Conservation (phyloP, 257 asterid genomes). For the Striga asiatica region DNA sequence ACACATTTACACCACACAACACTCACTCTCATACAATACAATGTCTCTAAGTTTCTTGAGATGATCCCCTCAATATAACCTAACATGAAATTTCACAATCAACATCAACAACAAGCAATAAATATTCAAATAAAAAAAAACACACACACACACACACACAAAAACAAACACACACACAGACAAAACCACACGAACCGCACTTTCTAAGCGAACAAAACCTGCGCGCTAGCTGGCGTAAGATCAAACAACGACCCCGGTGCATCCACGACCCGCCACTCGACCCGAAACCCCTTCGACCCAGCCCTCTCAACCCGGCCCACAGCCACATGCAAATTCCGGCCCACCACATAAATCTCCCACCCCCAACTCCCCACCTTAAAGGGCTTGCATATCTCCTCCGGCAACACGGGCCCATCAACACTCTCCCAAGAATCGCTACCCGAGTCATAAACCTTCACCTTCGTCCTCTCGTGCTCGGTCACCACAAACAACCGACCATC, state of each 20-base stretch:
- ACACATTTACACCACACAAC: constrained; percentile 17
- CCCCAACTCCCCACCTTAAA: constrained; percentile 64
- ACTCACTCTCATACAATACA: constrained; percentile 15
- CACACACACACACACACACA: not conserved
- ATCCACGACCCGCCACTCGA: constrained; percentile 60
- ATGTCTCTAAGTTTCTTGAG: constrained; percentile 18
- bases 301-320: constrained; percentile 46
- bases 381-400: constrained; percentile 89
- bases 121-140: constrained; percentile 12
- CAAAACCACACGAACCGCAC: not conserved
- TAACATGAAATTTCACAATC: too few relatives aligned
- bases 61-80: too few relatives aligned
- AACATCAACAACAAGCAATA: too few relatives aligned
- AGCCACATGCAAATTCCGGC: constrained; percentile 82
- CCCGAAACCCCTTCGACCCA: constrained; percentile 29
- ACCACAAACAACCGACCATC: constrained; percentile 66
- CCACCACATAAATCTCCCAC: constrained; percentile 59
- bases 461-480: constrained; percentile 88
- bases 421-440: constrained; percentile 70
- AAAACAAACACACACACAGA: not conserved
- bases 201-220: constrained; percentile 77
- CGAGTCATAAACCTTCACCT: constrained; percentile 71
- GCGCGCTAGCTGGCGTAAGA: constrained; percentile 75
- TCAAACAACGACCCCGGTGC: constrained; percentile 65
- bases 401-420: constrained; percentile 74